Conservation (phyloP, 768 basidiomycete species). For the Neoboletus subvelutipes region DNA sequence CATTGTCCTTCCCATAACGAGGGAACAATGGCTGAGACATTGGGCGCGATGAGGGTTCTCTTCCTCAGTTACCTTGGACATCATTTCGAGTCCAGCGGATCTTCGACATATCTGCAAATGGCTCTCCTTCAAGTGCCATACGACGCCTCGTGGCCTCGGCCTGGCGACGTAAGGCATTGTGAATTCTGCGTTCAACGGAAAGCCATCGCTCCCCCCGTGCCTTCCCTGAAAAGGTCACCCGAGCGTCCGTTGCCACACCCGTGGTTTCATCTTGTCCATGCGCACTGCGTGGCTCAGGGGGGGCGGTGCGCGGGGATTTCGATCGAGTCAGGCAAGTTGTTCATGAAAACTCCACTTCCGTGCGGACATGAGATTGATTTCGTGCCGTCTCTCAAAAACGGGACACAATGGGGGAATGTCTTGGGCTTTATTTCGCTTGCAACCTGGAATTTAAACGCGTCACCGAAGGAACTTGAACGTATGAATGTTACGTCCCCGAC, state of each 20-base stretch:
- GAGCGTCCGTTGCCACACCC: constrained; percentile 18
- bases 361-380: constrained; percentile 25
- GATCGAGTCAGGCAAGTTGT: constrained; percentile 14
- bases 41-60: not conserved
- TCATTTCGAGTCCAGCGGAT: constrained; percentile 10
- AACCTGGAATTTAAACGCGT: constrained; percentile 31
- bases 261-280: constrained; percentile 20
- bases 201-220: constrained; percentile 2
- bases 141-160: constrained; percentile 17
- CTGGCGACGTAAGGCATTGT: constrained; percentile 8
- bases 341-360: constrained; percentile 17
- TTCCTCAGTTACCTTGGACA: constrained; percentile 9
- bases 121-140: constrained; percentile 15
- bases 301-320: constrained; percentile 12
- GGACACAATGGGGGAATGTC: constrained; percentile 22
- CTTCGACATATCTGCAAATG: constrained; percentile 19
- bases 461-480: constrained; percentile 24
- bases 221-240: constrained; percentile 17
- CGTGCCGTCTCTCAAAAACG: constrained; percentile 13
- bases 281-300: constrained; percentile 14
- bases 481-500: constrained; percentile 33
- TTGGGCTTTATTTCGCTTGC: constrained; percentile 29
- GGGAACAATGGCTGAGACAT: constrained; percentile 32
- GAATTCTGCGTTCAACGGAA: constrained; percentile 12
- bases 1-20: constrained; percentile 33